These are phyloP conservation scores for Aureobasidium namibiae DNA, from an alignment of 2,329 filamentous ascomycete genomes.

Conservation along the genomic window DNA sequence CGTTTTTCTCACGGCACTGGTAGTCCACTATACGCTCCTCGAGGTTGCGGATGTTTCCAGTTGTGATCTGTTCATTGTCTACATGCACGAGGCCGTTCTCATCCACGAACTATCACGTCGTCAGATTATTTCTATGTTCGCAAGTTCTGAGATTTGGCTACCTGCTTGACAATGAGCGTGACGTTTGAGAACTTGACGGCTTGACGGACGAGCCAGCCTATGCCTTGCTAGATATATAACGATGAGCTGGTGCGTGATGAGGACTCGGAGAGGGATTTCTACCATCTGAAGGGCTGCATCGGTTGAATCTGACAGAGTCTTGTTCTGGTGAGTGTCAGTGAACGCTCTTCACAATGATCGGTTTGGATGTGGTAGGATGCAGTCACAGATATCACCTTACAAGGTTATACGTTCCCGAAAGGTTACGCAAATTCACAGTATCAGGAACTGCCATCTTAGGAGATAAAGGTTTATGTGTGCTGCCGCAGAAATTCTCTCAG, in stretches of 20 bases:
- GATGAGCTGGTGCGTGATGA: too few relatives aligned
- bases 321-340: slow-evolving; percentile 51
- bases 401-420: slow-evolving; percentile 62
- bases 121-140: neutral
- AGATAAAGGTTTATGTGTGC: too few relatives aligned
- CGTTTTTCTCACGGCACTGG: slow-evolving; percentile 56
- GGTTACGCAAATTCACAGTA: slow-evolving; percentile 57
- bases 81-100: slow-evolving; percentile 46
- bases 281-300: slow-evolving; percentile 61
- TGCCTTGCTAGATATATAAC: slow-evolving; percentile 26
- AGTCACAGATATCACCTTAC: slow-evolving; percentile 23
- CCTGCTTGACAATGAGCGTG: slow-evolving; percentile 49
- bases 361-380: neutral
- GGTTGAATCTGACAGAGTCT: slow-evolving; percentile 58
- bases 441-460: slow-evolving; percentile 65
- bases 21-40: slow-evolving; percentile 53
- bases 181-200: slow-evolving; percentile 61
- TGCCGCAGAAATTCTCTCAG: neutral
- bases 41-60: slow-evolving; percentile 60
- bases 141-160: neutral
- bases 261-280: slow-evolving; percentile 17
- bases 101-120: slow-evolving; percentile 32
- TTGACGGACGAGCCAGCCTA: slow-evolving; percentile 32
- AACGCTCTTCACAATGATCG: neutral
- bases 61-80: slow-evolving; percentile 63